Evolutionary conservation across 2,329 filamentous ascomycete genomes (phyloP).

Genomic region (Fusarium miscanthi): DNA sequence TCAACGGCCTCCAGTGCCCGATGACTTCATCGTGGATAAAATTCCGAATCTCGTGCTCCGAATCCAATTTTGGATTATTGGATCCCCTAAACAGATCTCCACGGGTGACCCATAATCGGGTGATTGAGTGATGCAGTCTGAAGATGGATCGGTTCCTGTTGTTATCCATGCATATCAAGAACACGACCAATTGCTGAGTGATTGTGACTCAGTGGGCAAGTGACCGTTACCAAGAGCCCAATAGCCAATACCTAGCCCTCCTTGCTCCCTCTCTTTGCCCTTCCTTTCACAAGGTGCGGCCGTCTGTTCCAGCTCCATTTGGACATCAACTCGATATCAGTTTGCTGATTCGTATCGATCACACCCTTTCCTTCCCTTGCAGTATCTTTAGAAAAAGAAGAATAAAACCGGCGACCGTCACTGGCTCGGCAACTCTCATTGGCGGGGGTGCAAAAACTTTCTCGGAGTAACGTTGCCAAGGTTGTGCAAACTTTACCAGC

Average conservation of each 20-base stretch:
- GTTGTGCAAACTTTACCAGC: conserved; percentile 22
- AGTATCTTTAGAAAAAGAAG: conserved; percentile 3
- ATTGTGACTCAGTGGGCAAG: conserved; percentile 32
- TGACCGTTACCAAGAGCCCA: conserved; percentile 15
- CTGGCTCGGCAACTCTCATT: conserved; percentile 24
- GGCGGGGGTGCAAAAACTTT: conserved; percentile 13
- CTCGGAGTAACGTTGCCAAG: conserved; percentile 38
- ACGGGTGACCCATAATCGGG: conserved; percentile 7
- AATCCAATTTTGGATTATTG: conserved; percentile 11
- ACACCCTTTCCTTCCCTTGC: conserved; percentile 27
- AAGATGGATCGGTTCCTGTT: conserved; percentile 6
- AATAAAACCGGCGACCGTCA: background rate
- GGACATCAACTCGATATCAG: conserved; percentile 8
- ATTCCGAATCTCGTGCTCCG: conserved; percentile 6
- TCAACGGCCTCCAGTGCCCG: conserved; percentile 12
- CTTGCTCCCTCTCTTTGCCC: conserved; percentile 12
- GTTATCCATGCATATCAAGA: background rate
- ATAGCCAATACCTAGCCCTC: background rate
- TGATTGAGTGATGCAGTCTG: conserved; percentile 14
- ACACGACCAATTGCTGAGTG: conserved; percentile 20
- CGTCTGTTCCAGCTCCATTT: conserved; percentile 15
- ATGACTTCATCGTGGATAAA: conserved; percentile 38
- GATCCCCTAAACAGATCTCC: conserved; percentile 33
- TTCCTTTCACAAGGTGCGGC: conserved; percentile 12
- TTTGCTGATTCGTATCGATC: conserved; percentile 24